Percentiles rank a stretch among this genome's conserved stretches.
Conservation (phyloP, 2,329 filamentous ascomycete genomes). For the Ophiostoma perfectum region DNA sequence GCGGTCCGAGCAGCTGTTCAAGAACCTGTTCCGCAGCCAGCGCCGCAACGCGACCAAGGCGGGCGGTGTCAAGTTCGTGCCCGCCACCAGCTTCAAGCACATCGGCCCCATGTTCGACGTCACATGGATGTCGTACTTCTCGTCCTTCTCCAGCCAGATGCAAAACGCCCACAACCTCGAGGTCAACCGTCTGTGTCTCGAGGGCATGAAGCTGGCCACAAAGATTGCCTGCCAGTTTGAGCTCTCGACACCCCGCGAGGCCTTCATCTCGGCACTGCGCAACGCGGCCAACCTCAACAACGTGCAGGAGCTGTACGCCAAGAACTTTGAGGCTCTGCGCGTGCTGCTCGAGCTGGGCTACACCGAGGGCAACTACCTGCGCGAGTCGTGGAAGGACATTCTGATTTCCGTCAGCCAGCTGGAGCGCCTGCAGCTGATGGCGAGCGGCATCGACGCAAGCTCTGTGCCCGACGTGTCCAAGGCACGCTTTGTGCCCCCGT, state of each 20-base stretch:
- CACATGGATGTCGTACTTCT: slow-evolving; percentile 99
- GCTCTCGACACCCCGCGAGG: slow-evolving; percentile 84
- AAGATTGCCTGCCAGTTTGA: slow-evolving; percentile 92
- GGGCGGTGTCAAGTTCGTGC: slow-evolving; percentile 71
- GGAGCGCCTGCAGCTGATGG: slow-evolving; percentile 90
- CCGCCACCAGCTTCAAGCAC: slow-evolving; percentile 88
- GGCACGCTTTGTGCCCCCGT: slow-evolving; percentile 62
- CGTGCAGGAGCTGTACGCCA: slow-evolving; percentile 86
- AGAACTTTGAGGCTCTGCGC: slow-evolving; percentile 93
- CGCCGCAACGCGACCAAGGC: slow-evolving; percentile 68
- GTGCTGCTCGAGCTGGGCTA: slow-evolving; percentile 87
- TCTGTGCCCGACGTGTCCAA: slow-evolving; percentile 88
- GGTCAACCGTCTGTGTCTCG: slow-evolving; percentile 85
- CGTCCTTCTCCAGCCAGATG: slow-evolving; percentile 84
- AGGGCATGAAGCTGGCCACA: slow-evolving; percentile 91
- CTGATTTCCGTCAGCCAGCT: slow-evolving; percentile 93
- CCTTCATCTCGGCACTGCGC: slow-evolving; percentile 87
- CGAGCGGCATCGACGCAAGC: slow-evolving; percentile 88
- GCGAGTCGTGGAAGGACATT: slow-evolving; percentile 91
- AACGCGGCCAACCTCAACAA: slow-evolving; percentile 97
- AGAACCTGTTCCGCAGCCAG: slow-evolving; percentile 85
- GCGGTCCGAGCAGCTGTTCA: slow-evolving; percentile 77
- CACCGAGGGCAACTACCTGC: slow-evolving; percentile 83
- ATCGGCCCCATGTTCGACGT: slow-evolving; percentile 98
- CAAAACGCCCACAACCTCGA: slow-evolving; percentile 92